A percentile compares a stretch with the other conserved stretches of the same genome.
These are phyloP conservation scores for Clavaria fumosa DNA, from an alignment of 768 basidiomycete species.

Conservation along the genomic window DNA sequence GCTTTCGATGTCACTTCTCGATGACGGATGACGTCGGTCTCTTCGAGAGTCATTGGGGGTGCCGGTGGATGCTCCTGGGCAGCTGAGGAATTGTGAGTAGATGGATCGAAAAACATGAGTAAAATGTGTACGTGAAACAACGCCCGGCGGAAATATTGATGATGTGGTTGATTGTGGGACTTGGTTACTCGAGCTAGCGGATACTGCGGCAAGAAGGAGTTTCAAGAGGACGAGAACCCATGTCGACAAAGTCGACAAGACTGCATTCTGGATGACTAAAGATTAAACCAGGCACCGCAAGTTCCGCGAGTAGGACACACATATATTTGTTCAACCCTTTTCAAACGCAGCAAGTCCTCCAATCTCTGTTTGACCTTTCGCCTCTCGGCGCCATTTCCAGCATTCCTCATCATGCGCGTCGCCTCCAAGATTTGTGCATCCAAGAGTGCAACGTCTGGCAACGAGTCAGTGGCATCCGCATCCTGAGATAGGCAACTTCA, in stretches of 20 bases:
- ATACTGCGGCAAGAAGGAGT: slow-evolving; percentile 82
- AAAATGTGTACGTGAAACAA: slow-evolving; percentile 40
- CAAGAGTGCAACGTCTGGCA: slow-evolving; percentile 57
- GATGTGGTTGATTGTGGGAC: slow-evolving; percentile 53
- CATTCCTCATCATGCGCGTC: slow-evolving; percentile 31
- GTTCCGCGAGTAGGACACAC: slow-evolving; percentile 30
- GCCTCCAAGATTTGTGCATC: slow-evolving; percentile 65
- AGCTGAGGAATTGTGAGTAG: slow-evolving; percentile 12
- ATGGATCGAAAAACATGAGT: not conserved
- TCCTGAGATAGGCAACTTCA: slow-evolving; percentile 28
- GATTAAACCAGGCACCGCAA: not conserved
- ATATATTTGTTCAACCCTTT: slow-evolving; percentile 86
- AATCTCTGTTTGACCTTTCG: slow-evolving; percentile 50
- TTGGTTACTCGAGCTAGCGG: slow-evolving; percentile 53
- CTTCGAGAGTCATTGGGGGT: slow-evolving; percentile 69
- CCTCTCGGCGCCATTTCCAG: slow-evolving; percentile 34
- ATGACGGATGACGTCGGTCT: slow-evolving; percentile 86
- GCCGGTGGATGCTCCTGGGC: slow-evolving; percentile 48
- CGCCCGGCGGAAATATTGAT: slow-evolving; percentile 56
- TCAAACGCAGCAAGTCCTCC: slow-evolving; percentile 75
- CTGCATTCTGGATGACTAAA: slow-evolving; percentile 41
- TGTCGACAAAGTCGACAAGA: slow-evolving; percentile 70
- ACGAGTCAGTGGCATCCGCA: slow-evolving; percentile 41
- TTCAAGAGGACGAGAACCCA: slow-evolving; percentile 93
- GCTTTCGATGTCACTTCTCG: slow-evolving; percentile 97